Base-by-base conservation (phyloP, 371 early-diverging fungal species). In the Rhizomucor pusillus region DNA sequence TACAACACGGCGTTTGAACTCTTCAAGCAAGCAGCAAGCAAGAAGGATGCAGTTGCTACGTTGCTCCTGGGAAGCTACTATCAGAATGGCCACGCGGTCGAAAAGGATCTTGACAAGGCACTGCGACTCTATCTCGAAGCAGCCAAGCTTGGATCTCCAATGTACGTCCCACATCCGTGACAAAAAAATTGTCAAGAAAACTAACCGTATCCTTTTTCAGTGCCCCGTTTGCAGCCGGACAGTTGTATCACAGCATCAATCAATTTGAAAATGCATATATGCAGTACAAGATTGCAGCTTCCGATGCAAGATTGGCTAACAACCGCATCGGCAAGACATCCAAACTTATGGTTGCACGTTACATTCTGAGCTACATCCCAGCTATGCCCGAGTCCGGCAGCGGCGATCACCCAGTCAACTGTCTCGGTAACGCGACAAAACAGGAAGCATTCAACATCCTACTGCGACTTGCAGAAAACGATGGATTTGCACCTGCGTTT, bases 31-130 rank as follows among this genome's bases (percentile, higher is more conserved):
- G 89, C 94, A 2, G 90, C 92, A 3, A 80, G 80, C 52, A 85
- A 90, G 61, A 86, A 89, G 1, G 73, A 90, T 54, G 80, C 90
- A 10, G 82, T 88, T 55, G 92, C 96, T 4, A 86, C 89, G 59
- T 84, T 90, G 57, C 62, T 90, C 25, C 59, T 85, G 6, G 81
- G 81, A 47, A 77, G 73, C 40, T 72, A 71, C 50, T 80, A 79
- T 53, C 70, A 79, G 35, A 66, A 84, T 33, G 87, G 86, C 1
- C 60, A 58, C 44, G 76, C 73, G 18, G 65, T 79, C 14, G 52
- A 66, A 13, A 58, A 64, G 25, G 84, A 92, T 67, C 54, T 74
- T 24, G 77, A 82, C 20, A 81, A 78, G 23, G 90, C 93, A 16
- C 52, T 84, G 20, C 50, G 37, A 22, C 62, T 63, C 29, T 71